These are phyloP conservation scores for Ophiocytium majus DNA, from an alignment of 352 stramenopile species.

Conservation along the genomic window DNA sequence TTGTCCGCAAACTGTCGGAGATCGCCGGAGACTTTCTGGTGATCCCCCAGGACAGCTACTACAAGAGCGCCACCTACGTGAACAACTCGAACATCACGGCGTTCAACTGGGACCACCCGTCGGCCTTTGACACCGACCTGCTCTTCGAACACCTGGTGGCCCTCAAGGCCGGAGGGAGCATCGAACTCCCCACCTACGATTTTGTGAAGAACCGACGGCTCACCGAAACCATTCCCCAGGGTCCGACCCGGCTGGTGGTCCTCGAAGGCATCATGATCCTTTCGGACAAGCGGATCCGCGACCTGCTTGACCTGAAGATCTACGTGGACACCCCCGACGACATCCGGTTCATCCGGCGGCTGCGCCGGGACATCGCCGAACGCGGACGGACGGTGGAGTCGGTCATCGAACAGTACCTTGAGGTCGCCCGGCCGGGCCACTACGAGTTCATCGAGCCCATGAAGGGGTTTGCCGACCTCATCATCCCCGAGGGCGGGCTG, in stretches of 20 bases:
- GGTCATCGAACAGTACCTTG: conserved; percentile 93
- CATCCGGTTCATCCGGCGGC: conserved; percentile 82
- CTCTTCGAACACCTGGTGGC: conserved; percentile 75
- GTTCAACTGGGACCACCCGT: conserved; percentile 90
- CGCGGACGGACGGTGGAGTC: conserved; percentile 81
- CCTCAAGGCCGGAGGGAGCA: conserved; percentile 71
- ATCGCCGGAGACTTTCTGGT: too few species aligned
- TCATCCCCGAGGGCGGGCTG: too few species aligned
- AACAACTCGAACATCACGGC: conserved; percentile 71
- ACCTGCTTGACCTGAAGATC: conserved; percentile 89
- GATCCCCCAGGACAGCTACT: conserved; percentile 92
- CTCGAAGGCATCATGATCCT: conserved; percentile 91
- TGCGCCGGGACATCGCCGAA: conserved; percentile 80
- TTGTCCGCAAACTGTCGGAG: too few species aligned
- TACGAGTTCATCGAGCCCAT: conserved; percentile 94
- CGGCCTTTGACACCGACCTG: conserved; percentile 83
- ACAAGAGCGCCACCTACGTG: conserved; percentile 82
- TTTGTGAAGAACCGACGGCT: conserved; percentile 80
- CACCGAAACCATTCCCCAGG: conserved; percentile 64
- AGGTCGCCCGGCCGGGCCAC: conserved; percentile 95
- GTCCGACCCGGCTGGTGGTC: conserved; percentile 80
- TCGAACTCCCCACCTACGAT: conserved; percentile 83
- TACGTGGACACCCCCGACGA: conserved; percentile 88
- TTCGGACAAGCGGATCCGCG: conserved; percentile 70
- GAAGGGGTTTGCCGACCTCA: conserved; percentile 86